These are phyloP conservation scores for Exophiala phaeomuriformis DNA, from an alignment of 2,329 filamentous ascomycete species.

Conservation along the genomic window DNA sequence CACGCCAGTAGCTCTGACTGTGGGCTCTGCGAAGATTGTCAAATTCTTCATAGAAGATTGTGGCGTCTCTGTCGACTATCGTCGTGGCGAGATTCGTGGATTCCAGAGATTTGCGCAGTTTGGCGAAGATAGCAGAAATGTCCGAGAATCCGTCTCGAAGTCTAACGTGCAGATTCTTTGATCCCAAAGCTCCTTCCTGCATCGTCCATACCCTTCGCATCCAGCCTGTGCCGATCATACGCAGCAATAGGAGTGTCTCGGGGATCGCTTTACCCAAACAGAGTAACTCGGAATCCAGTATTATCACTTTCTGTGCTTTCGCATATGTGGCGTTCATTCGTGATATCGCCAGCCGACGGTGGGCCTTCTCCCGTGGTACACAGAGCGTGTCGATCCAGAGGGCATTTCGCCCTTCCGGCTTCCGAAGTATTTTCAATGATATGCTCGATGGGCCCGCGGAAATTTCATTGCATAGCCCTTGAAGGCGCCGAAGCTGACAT, in stretches of 20 bases:
- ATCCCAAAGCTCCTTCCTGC: constrained; percentile 32
- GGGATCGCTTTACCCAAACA: constrained; percentile 15
- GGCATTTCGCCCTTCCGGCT: neutral
- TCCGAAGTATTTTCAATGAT: neutral
- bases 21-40: constrained; percentile 5
- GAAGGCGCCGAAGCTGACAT: constrained; percentile 31
- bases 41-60: constrained; percentile 7
- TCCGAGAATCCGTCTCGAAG: constrained; percentile 1
- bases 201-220: constrained; percentile 39
- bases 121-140: neutral
- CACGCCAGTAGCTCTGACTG: constrained; percentile 6
- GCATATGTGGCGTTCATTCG: constrained; percentile 34
- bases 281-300: constrained; percentile 33
- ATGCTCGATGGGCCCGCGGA: neutral
- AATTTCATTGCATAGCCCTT: constrained; percentile 24
- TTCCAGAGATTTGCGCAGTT: neutral
- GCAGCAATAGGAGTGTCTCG: constrained; percentile 28
- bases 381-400: constrained; percentile 28
- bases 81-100: neutral
- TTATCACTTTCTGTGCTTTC: constrained; percentile 31
- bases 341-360: constrained; percentile 28
- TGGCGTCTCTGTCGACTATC: constrained; percentile 1
- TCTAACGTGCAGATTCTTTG: constrained; percentile 4
- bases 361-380: constrained; percentile 17
- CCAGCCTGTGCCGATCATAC: constrained; percentile 35